phyloP scores from a whole-genome alignment of 2,329 filamentous ascomycete genomes.

The Pseudocercospora crystallina region DNA sequence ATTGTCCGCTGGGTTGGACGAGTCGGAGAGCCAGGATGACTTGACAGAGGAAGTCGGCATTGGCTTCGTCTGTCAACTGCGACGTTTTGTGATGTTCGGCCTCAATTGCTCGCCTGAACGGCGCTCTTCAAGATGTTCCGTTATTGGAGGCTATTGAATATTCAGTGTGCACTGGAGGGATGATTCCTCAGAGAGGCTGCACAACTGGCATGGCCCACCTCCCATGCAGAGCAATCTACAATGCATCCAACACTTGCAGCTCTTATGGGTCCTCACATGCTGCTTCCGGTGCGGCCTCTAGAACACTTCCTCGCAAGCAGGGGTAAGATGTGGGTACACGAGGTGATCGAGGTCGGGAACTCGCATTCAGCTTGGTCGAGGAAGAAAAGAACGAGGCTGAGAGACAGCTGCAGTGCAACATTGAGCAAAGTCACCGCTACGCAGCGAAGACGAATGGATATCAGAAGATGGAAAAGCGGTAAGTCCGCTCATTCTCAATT shows the following conservation, averaged over 20 bases:
- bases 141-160: neutral
- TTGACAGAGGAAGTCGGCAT: neutral
- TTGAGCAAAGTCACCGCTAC: too few relatives aligned
- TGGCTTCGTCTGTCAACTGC: too few relatives aligned
- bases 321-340: conserved; percentile 2
- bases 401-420: too few relatives aligned
- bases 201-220: conserved; percentile 1
- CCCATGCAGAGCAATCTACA: conserved; percentile 11
- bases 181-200: conserved; percentile 2
- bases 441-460: too few relatives aligned
- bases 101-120: neutral
- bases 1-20: neutral
- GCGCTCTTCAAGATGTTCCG: neutral
- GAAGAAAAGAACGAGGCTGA: too few relatives aligned
- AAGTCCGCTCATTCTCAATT: too few relatives aligned
- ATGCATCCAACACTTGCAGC: too few relatives aligned
- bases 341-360: conserved; percentile 11
- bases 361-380: conserved; percentile 4
- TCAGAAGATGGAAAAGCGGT: too few relatives aligned
- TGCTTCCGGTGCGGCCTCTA: neutral
- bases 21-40: neutral
- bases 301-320: neutral
- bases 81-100: neutral
- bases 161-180: neutral
- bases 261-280: neutral